A percentile compares a stretch with the other conserved stretches of the same genome.
phyloP scores from a whole-genome alignment of 768 basidiomycete genomes.

The Mycena polygramma region DNA sequence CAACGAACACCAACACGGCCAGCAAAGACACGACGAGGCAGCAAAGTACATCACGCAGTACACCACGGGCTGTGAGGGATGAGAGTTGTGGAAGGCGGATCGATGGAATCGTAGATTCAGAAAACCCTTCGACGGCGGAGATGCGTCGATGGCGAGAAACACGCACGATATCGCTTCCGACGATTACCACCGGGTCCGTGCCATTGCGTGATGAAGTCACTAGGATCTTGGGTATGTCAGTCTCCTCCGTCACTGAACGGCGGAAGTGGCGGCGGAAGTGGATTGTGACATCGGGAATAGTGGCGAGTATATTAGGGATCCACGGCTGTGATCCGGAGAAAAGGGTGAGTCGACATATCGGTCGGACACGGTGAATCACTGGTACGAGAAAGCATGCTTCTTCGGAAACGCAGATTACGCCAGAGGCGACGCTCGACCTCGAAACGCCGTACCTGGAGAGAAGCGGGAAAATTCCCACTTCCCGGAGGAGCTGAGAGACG shows the following conservation, averaged over 20 bases:
- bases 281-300: background rate
- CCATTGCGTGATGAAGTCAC: background rate
- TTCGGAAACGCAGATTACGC: background rate
- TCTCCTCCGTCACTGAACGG: no score
- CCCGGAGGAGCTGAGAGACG: background rate
- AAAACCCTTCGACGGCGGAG: background rate
- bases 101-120: background rate
- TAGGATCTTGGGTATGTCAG: background rate
- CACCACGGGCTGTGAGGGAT: background rate
- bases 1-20: no score
- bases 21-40: no score
- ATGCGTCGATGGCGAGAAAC: background rate
- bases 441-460: background rate
- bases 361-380: background rate
- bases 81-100: no score
- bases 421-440: background rate
- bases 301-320: background rate
- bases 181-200: background rate
- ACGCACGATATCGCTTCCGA: background rate
- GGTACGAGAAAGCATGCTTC: background rate
- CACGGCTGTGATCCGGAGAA: background rate
- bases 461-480: background rate
- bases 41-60: no score
- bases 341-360: background rate
- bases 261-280: background rate